These are phyloP conservation scores for Lachnellula willkommii DNA, from an alignment of 2,329 filamentous ascomycete species.

Conservation along the genomic window DNA sequence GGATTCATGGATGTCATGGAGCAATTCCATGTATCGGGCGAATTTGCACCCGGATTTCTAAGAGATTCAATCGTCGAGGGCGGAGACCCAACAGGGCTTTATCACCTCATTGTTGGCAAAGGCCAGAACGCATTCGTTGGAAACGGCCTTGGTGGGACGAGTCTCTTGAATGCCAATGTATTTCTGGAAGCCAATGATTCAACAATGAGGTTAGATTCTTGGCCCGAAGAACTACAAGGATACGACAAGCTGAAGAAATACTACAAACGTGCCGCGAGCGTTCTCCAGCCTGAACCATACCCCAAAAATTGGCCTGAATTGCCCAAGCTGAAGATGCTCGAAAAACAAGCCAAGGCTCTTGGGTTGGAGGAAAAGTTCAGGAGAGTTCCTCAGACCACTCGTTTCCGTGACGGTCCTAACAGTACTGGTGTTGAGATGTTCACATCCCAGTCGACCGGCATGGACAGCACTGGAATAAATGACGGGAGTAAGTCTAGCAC, in stretches of 20 bases:
- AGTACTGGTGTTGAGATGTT: constrained; percentile 60
- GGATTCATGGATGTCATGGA: constrained; percentile 41
- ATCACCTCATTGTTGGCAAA: constrained; percentile 56
- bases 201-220: constrained; percentile 48
- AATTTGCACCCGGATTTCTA: constrained; percentile 41
- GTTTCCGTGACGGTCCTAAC: constrained; percentile 56
- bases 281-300: constrained; percentile 55
- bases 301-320: constrained; percentile 52
- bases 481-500: constrained; percentile 64
- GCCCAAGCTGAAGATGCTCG: constrained; percentile 52
- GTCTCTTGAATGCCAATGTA: constrained; percentile 62
- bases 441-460: constrained; percentile 53
- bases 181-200: constrained; percentile 55
- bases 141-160: constrained; percentile 56
- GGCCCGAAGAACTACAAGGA: constrained; percentile 53
- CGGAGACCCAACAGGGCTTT: constrained; percentile 56
- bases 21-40: constrained; percentile 53
- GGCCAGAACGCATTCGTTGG: constrained; percentile 52
- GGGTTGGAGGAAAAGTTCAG: constrained; percentile 49
- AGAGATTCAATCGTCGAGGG: constrained; percentile 40
- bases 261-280: constrained; percentile 49
- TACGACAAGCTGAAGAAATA: constrained; percentile 44
- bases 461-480: constrained; percentile 60
- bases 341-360: constrained; percentile 50
- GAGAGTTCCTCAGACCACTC: constrained; percentile 56